Evolutionary conservation across 371 early-diverging fungal species (phyloP).

Genomic region (Mucor circinelloides): DNA sequence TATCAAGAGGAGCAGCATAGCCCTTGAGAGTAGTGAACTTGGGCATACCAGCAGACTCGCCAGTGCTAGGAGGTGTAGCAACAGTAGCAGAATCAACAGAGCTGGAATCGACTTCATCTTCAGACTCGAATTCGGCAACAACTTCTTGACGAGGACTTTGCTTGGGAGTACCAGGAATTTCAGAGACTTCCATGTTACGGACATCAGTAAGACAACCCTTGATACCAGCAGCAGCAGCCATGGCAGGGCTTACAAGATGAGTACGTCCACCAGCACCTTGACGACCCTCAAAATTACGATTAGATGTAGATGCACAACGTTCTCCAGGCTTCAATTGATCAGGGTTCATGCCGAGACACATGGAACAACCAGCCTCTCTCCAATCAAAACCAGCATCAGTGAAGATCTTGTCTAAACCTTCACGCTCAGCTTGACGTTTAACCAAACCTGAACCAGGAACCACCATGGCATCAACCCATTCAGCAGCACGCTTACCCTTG

Average conservation of each 20-base stretch:
- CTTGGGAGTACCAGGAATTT: constrained; percentile 19
- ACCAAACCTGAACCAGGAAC: constrained; percentile 74
- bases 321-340: constrained; percentile 70
- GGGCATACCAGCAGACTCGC: constrained; percentile 54
- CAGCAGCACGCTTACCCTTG: constrained; percentile 60
- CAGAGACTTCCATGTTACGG: constrained; percentile 31
- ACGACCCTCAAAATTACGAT: constrained; percentile 76
- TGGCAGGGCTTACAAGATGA: constrained; percentile 57
- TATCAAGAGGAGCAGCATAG: constrained; percentile 60
- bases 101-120: constrained; percentile 15
- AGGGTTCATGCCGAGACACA: constrained; percentile 79
- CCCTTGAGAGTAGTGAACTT: constrained; percentile 61
- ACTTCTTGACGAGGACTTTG: constrained; percentile 25
- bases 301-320: constrained; percentile 72
- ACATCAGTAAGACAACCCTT: constrained; percentile 52
- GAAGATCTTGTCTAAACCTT: constrained; percentile 68
- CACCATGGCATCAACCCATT: constrained; percentile 70
- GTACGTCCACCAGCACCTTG: constrained; percentile 70
- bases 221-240: constrained; percentile 56
- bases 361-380: constrained; percentile 76
- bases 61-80: constrained; percentile 20
- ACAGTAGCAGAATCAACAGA: constrained; percentile 21
- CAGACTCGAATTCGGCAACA: constrained; percentile 18
- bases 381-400: constrained; percentile 73
- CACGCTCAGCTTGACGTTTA: constrained; percentile 70